Evolutionary conservation across 1,284 basidiomycete species (phyloP), one percentile per base, ranked within the genome.

Genomic region (Malassezia slooffiae): DNA sequence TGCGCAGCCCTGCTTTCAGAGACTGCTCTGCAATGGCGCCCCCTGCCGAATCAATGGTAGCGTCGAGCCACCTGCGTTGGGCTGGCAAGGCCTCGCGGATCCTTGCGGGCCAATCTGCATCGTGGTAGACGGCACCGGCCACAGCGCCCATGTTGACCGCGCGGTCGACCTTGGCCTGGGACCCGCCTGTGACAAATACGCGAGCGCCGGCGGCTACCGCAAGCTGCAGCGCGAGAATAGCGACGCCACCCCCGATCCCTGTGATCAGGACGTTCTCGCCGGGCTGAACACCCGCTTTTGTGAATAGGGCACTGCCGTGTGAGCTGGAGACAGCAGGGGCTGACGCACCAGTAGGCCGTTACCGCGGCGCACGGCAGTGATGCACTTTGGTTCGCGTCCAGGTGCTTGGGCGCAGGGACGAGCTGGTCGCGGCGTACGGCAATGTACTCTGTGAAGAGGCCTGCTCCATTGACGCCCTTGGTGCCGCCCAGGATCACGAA

Each of bases 311-410:
- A n/a, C n/a, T n/a, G 61, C 84, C 85, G 56, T 27, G 8, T 5
- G 15, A 29, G n/a, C n/a, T 22, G 23, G 11, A 8, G n/a, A 7
- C 17, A 53, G 62, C 33, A 27, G n/a, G n/a, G n/a, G n/a, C n/a
- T n/a, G n/a, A n/a, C n/a, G n/a, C n/a, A n/a, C 82, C 85, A 79
- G 80, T 83, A 89, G 3, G 86, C 83, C 6, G 85, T 89, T 10
- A 88, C 71, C 1, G 78, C 82, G 1, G 75, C 84, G 2, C 85
- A 68, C 0, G 85, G 85, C 76, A 82, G 82, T 6, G 83, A 80
- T 0, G 83, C 80, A 5, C 77, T 75, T 41, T 86, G 77, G 32
- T 79, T 72, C 55, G 84, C 79, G 43, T 76, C 74, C 17, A 89
- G 74, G 62, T 87, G 80, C 12, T 75, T 70, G 0, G 85, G 85